Base-by-base conservation (phyloP, 345 rosid species). In the Mercurialis annua region DNA sequence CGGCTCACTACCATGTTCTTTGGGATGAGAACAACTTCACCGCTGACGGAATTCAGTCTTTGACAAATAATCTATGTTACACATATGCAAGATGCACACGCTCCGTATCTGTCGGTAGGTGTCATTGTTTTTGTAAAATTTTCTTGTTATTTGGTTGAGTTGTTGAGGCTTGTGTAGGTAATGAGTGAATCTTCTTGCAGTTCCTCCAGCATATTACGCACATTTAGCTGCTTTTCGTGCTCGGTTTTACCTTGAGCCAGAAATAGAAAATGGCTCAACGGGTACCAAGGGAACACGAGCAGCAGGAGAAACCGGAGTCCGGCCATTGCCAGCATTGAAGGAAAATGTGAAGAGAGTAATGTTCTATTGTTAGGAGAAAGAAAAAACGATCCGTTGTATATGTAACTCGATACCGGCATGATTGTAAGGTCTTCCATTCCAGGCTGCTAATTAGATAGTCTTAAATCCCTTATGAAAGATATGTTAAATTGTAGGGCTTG, bases 21-120 rank as follows among this genome's bases (percentile, higher is more conserved):
- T 95, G 99, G 99, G 99, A 95, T 30, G 98, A 95, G 80, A 95
- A 95, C 79, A 95, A 88, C 73, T 95, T 95, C 70, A 94, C 99
- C 6, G 90, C 98, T 0, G 99, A 94, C 71, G 98, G 97, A 57
- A 94, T 94, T 63, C 99, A 94, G 58, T 94, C 99, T 24, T 71
- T 92, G 67, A 94, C 99, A 5, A 94, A 94, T 81, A 94, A 92
- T 71, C 96, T 94, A 24, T 94, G 99, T 64, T 94, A 94, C 71
- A 94, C 99, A 7, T 94, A 94, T 15, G 99, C 99, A 5, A 86
- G 99, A 75, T 94, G 99, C 83, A 94, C 99, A 0, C 81, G 99
- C 2, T 94, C 99, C 0, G 97, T 94, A 27, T 94, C 99, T 17
- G 85, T 94, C 23, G 99, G 99, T 94, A 81, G 78, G 81, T 60